Base-by-base conservation (phyloP, 441 rosid species). In the Geranium incanum region DNA sequence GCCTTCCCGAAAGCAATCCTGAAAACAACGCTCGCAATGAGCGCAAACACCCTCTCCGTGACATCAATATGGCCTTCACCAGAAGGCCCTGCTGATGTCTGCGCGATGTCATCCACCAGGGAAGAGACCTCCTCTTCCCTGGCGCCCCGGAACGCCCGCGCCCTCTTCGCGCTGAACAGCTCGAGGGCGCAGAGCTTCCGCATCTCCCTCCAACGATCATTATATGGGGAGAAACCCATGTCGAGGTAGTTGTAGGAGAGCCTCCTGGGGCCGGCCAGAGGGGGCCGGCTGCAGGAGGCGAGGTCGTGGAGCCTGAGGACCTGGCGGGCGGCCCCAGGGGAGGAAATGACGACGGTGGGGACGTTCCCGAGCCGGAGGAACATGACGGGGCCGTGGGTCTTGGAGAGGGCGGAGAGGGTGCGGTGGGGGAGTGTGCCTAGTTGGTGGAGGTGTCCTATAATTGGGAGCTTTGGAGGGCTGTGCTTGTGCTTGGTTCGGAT, bases 261-360 rank as follows among this genome's bases (percentile, higher is more conserved):
- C 72, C 71, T 84, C 6, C 67, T 71, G 8, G 71, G 0, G 6
- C 82, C 86, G 1, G 72, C 8, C 15, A 80, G 69, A 1, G 48
- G 72, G 6, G 91, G 86, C 71, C 87, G 74, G 74, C 79, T 83
- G 71, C 86, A 83, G 72, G 82, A 86, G 5, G 73, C 81, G 62
- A 77, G 76, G 72, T 86, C 89, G 64, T 84, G 81, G 23, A 72
- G 38, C 74, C 79, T 83, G 57, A 85, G 68, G 67, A 81, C 76
- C 67, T 83, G 80, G 68, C 68, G 79, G 36, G 84, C 86, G 0
- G 77, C 68, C 23, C 75, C 69, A 4, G 76, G 68, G 6, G 85
- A 83, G 12, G 81, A 80, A 69, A 85, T 23, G 39, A 80, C 15
- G 15, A 80, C 69, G 0, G 78, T n/a, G 7, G 76, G 80, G 3